phyloP scores from a whole-genome alignment of 2,329 filamentous ascomycete species.

The Akanthomyces uredinophilus region DNA sequence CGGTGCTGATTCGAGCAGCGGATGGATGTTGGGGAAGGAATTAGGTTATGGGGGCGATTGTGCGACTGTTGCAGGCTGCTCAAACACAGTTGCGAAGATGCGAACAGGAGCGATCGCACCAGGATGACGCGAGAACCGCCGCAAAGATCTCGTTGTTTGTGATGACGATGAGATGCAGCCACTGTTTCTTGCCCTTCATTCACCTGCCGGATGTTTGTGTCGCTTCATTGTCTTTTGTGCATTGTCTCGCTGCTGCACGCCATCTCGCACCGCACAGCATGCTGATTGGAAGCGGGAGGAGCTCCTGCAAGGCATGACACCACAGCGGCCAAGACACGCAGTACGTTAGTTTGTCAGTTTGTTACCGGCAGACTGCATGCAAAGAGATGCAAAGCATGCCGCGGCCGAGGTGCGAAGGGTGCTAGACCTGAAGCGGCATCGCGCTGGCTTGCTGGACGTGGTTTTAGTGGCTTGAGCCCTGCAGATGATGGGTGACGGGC shows the following conservation, averaged over 20 bases:
- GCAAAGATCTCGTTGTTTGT: not conserved
- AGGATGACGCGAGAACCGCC: not conserved
- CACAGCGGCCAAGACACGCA: not conserved
- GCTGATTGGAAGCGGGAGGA: not conserved
- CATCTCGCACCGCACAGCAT: not conserved
- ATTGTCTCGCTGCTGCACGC: not conserved
- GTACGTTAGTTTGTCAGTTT: too few species aligned
- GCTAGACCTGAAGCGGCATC: constrained; percentile 9
- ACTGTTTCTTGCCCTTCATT: not conserved
- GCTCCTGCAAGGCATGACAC: not conserved
- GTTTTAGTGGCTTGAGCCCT: not conserved
- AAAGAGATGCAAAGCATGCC: not conserved
- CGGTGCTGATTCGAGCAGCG: not conserved
- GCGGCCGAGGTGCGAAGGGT: not conserved
- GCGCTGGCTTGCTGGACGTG: not conserved
- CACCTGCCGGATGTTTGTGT: not conserved
- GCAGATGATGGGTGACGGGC: not conserved
- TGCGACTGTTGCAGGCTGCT: not conserved
- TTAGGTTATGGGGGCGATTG: not conserved
- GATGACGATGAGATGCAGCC: not conserved
- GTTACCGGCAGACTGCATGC: not conserved
- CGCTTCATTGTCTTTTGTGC: not conserved
- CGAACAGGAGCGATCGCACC: not conserved
- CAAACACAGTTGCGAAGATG: not conserved
- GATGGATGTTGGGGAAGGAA: not conserved